Base-by-base conservation (phyloP, 208 protist species). In the Strigomonas oncopelti region DNA sequence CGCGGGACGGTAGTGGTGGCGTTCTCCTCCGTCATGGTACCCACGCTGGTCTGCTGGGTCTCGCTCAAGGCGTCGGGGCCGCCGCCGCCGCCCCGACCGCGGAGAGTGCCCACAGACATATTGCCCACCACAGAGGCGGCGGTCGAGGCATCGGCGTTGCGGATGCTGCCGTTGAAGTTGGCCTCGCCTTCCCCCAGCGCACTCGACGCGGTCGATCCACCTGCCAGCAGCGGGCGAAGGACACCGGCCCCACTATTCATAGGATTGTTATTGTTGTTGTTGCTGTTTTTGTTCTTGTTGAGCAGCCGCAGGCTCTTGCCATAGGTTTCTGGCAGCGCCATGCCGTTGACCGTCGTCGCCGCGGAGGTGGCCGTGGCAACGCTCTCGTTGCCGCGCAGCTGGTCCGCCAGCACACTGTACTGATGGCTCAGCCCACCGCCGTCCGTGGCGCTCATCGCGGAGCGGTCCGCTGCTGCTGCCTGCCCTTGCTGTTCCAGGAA, bases 11-110 rank as follows among this genome's bases (percentile, higher is more conserved):
- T 80, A 0, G 67, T 83, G 5, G 77, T 77, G 24, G 69, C 63
- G 51, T 78, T 79, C 4, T 88, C 81, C n/a, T 96, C 88, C 9
- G 91, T 96, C 58, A 92, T 72, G 29, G 81, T 89, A 14, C 72
- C 82, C 45, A 86, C 78, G 52, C 80, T 85, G 18, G 83, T 65
- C 1, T 59, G 29, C 64, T 88, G 81, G 29, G 78, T 88, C 34
- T 64, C 71, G n/a, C 64, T 69, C 5, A 54, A 2, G 46, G 67
- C 9, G 46, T 53, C 61, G 11, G 46, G 5, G 46, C 45, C 46
- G 22, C 46, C 25, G n/a, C 61, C 14, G 27, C 42, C 27, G 28
- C 51, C n/a, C 46, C 9, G 9, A 16, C 9, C 46, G 11, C 4
- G 46, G 46, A 4, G 46, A 4, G 34, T n/a, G n/a, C n/a, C n/a